A percentile compares a stretch with the other conserved stretches of the same genome.
Evolutionary conservation across 441 rosid species (phyloP).

Genomic region (Populus hybrid): DNA sequence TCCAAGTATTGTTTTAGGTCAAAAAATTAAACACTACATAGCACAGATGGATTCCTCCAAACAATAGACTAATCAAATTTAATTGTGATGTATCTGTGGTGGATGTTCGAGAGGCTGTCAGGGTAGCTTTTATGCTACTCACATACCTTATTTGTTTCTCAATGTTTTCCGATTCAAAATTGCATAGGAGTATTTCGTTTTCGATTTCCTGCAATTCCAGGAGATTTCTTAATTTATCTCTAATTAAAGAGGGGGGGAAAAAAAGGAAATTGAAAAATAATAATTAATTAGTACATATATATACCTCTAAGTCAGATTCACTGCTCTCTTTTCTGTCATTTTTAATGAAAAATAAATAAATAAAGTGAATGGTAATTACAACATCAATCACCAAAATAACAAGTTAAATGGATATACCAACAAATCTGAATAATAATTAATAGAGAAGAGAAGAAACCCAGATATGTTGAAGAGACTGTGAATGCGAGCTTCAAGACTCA

Average conservation of each 20-base stretch:
- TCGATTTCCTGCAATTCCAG: conserved; percentile 20
- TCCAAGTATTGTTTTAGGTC: too few species aligned
- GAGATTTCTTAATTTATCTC: neutral
- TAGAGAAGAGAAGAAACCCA: conserved; percentile 21
- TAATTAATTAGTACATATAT: neutral
- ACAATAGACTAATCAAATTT: too few species aligned
- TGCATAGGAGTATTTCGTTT: neutral
- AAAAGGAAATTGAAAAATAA: neutral
- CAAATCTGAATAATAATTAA: neutral
- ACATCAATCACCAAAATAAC: neutral
- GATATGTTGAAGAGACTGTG: neutral
- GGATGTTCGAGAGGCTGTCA: too few species aligned
- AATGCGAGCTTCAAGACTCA: conserved; percentile 18
- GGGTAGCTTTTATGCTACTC: too few species aligned
- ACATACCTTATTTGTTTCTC: conserved; percentile 28
- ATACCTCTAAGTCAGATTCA: conserved; percentile 21
- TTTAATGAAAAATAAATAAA: neutral
- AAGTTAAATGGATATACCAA: neutral
- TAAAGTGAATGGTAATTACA: neutral
- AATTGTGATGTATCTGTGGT: too few species aligned
- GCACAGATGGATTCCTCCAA: too few species aligned
- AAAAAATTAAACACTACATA: too few species aligned
- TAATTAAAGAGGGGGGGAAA: too few species aligned
- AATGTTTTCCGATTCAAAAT: conserved; percentile 16
- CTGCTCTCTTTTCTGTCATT: neutral